Evolutionary conservation across 2,329 filamentous ascomycete genomes (phyloP).

Genomic region (Bertia moriformis): DNA sequence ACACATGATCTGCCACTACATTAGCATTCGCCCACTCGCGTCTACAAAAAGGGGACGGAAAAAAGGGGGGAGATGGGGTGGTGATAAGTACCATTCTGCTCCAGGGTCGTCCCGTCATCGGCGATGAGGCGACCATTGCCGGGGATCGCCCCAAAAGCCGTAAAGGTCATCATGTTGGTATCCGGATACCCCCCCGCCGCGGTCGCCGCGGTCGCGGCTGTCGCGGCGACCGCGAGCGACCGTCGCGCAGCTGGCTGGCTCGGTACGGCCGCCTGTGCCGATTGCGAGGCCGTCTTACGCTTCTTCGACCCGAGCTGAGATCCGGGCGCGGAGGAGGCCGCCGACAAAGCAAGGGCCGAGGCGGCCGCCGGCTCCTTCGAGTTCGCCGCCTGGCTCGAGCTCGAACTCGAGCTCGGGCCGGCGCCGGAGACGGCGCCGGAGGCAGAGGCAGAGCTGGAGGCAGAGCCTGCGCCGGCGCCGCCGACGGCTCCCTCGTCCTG

Average conservation of each 20-base stretch:
- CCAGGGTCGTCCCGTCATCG: conserved; percentile 76
- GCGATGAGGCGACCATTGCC: conserved; percentile 69
- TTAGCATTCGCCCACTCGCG: not conserved
- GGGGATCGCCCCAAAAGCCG: conserved; percentile 51
- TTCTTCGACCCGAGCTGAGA: conserved; percentile 62
- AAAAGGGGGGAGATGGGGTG: conserved; percentile 4
- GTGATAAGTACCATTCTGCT: conserved; percentile 63
- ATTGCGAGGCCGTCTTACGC: conserved; percentile 56
- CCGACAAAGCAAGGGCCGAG: conserved; percentile 41
- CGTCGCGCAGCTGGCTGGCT: not conserved
- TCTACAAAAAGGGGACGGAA: not conserved
- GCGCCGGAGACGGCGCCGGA: too few relatives aligned
- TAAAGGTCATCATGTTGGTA: conserved; percentile 82
- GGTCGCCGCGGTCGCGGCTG: conserved; percentile 13
- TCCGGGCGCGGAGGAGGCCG: conserved; percentile 31
- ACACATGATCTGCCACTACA: conserved; percentile 53
- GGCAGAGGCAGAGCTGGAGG: not conserved
- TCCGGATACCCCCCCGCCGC: conserved; percentile 29
- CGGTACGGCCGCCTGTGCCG: conserved; percentile 14
- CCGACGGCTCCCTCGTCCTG: too few relatives aligned
- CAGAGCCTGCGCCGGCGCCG: conserved; percentile 5
- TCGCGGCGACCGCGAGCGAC: conserved; percentile 12
- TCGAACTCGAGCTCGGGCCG: too few relatives aligned
- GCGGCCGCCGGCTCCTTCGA: conserved; percentile 35
- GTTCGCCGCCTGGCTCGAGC: not conserved